phyloP scores from a whole-genome alignment of 1,139 yeast species.

The Diutina neorugosa region DNA sequence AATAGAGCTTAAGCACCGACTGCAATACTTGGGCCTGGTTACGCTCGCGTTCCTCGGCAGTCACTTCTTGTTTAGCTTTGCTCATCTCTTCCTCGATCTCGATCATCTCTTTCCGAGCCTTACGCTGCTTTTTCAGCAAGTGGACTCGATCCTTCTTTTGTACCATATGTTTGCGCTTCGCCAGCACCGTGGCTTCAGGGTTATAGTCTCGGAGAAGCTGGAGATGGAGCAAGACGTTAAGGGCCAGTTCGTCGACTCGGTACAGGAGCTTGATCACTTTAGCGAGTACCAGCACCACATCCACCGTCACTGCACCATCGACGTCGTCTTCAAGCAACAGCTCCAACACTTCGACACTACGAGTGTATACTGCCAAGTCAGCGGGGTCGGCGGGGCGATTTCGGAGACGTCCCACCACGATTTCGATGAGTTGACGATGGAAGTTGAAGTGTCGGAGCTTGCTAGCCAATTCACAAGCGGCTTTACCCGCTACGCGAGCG shows the following conservation, averaged over 20 bases:
- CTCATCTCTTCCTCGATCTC: slow-evolving; percentile 83
- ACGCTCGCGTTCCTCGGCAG: slow-evolving; percentile 76
- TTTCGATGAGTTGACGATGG: slow-evolving; percentile 56
- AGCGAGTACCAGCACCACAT: slow-evolving; percentile 51
- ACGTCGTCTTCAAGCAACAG: slow-evolving; percentile 53
- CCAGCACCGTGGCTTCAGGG: slow-evolving; percentile 31
- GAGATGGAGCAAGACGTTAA: slow-evolving; percentile 62
- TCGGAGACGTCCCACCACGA: slow-evolving; percentile 56
- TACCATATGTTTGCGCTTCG: slow-evolving; percentile 21
- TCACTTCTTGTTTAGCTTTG: slow-evolving; percentile 75
- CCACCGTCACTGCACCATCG: slow-evolving; percentile 72
- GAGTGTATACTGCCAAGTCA: slow-evolving; percentile 40
- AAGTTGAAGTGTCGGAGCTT: slow-evolving; percentile 69
- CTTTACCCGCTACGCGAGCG: slow-evolving; percentile 54
- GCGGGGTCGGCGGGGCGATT: slow-evolving; percentile 33
- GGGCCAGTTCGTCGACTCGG: slow-evolving; percentile 73
- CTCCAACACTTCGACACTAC: slow-evolving; percentile 57
- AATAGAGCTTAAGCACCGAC: slow-evolving; percentile 55
- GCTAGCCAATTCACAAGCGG: slow-evolving; percentile 64
- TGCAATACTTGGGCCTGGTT: slow-evolving; percentile 79
- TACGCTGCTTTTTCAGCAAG: slow-evolving; percentile 76
- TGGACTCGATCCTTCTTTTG: slow-evolving; percentile 84
- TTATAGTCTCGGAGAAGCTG: slow-evolving; percentile 73
- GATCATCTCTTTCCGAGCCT: slow-evolving; percentile 75
- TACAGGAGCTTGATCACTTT: slow-evolving; percentile 64